A percentile compares a stretch with the other conserved stretches of the same genome.
These are phyloP conservation scores for Oidium heveae DNA, from an alignment of 2,329 filamentous ascomycete species.

Conservation along the genomic window DNA sequence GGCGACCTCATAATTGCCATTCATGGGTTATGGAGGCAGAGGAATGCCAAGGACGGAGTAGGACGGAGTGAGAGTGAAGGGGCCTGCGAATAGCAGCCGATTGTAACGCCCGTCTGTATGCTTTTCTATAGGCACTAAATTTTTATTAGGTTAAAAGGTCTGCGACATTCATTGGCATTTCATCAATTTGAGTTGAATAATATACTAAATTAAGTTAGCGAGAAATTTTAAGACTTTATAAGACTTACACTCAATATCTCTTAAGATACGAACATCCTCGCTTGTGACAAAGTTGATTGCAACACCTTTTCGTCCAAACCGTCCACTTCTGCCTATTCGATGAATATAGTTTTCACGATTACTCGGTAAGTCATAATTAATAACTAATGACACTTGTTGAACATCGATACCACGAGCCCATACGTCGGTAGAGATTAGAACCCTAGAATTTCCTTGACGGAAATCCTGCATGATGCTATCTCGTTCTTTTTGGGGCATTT, in stretches of 20 bases:
- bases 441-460: conserved; percentile 93
- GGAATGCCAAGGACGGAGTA: too few relatives aligned
- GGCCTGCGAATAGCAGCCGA: too few relatives aligned
- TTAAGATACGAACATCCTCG: conserved; percentile 98
- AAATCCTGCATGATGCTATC: conserved; percentile 99
- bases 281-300: conserved; percentile 99
- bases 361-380: conserved; percentile 98
- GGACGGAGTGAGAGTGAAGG: too few relatives aligned
- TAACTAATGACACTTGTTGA: conserved; percentile 97
- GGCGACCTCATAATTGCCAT: too few relatives aligned
- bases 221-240: too few relatives aligned
- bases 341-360: conserved; percentile 99
- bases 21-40: too few relatives aligned
- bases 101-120: too few relatives aligned
- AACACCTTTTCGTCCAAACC: conserved; percentile 99
- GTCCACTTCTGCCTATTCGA: conserved; percentile 95
- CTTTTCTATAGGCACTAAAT: too few relatives aligned
- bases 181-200: conserved; percentile 56
- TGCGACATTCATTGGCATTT: conserved; percentile 57
- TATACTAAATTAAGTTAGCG: too few relatives aligned
- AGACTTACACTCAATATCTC: conserved; percentile 84
- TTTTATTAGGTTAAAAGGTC: too few relatives aligned
- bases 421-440: conserved; percentile 92
- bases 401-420: conserved; percentile 99
- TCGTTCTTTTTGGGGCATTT: conserved; percentile 96